Conservation (phyloP, 441 rosid species). For the Jatropha podagrica region DNA sequence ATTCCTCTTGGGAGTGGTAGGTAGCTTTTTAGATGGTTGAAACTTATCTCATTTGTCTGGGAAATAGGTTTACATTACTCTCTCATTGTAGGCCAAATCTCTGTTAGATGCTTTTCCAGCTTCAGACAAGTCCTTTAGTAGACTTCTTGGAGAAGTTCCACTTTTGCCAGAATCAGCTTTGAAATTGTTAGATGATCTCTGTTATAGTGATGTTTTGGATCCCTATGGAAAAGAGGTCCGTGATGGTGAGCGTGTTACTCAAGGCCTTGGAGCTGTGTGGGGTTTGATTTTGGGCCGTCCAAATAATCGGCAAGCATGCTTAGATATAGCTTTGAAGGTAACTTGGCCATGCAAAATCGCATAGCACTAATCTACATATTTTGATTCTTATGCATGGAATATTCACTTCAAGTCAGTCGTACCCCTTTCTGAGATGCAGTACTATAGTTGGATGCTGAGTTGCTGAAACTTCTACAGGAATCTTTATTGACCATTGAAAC, state of each 20-base stretch:
- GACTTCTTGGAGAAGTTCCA: constrained; percentile 97
- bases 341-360: constrained; percentile 21
- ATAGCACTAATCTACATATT: constrained; percentile 10
- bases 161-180: constrained; percentile 75
- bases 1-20: constrained; percentile 87
- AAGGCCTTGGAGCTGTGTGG: constrained; percentile 99
- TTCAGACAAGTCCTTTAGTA: constrained; percentile 94
- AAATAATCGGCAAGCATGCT: constrained; percentile 80
- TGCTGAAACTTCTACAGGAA: neutral
- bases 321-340: constrained; percentile 94
- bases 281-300: constrained; percentile 96
- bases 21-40: constrained; percentile 26
- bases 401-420: neutral
- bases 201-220: constrained; percentile 69
- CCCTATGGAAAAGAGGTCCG: constrained; percentile 60
- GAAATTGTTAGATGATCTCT: constrained; percentile 79
- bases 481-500: neutral
- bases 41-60: constrained; percentile 22
- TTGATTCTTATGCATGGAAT: constrained; percentile 18
- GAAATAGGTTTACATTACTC: constrained; percentile 35
- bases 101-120: constrained; percentile 90
- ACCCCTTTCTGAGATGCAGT: neutral
- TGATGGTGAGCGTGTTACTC: constrained; percentile 96
- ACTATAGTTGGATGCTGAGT: neutral
- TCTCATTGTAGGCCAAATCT: constrained; percentile 71